Base-by-base conservation (phyloP, 179 eudicot genomes). In the Nepenthes alata region DNA sequence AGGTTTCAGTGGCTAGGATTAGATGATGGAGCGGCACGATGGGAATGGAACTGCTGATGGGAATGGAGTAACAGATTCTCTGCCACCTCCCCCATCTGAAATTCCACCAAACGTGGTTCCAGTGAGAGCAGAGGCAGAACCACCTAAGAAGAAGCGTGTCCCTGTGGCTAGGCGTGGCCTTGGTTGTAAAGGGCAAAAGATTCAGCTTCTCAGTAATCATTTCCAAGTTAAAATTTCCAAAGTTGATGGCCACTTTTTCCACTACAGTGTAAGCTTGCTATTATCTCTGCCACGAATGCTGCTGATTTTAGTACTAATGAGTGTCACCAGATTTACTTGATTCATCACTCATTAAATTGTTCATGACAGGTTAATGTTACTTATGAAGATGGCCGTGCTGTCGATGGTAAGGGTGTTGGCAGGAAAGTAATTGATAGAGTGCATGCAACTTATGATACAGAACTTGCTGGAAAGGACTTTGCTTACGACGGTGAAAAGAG, bases 401-500 rank as follows among this genome's bases (percentile, higher is more conserved):
- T 85, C 2, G 97, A 90, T 51, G 95, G 81, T n/a, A 90, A 90
- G 61, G 97, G 95, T 2, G 75, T 85, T 8, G 97, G 95, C 0
- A 70, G 97, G 59, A 85, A 76, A 65, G 83, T 93, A 38, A 74
- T 93, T 7, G 98, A 93, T 63, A 74, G 87, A 55, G 95, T 93
- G 37, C 87, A 83, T 0, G 84, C 85, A 37, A 93, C 98, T 0
- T 93, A 89, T 62, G 84, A 77, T 58, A 70, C 95, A 2, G 97
- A 87, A 75, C 72, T 93, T 53, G 91, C 72, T 37, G 97, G 95
- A 11, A 93, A 93, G 64, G 78, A 87, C 55, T 93, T 89, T 52
- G 98, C 98, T 0, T 93, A 93, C 68, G 98, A 93, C 64, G 98
- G 98, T 3, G 98, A 93, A 64, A 93, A 93, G 77, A 93, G 97